Evolutionary conservation across 345 rosid genomes (phyloP).

Genomic region (Litchi chinensis): DNA sequence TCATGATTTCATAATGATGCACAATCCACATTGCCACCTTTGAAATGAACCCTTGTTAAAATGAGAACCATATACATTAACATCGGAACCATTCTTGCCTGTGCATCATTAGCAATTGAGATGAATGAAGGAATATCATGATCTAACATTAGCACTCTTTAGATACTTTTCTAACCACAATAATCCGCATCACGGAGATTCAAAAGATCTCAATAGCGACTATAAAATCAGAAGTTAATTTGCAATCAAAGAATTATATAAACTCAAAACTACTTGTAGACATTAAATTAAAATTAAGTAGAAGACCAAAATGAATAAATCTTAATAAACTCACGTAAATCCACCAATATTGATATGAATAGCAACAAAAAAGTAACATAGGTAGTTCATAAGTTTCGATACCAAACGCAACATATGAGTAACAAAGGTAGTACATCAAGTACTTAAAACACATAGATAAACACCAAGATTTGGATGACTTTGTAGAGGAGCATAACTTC

Average conservation of each 20-base stretch:
- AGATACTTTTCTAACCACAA: too few species aligned
- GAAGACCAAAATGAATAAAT: neutral
- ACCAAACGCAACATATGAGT: neutral
- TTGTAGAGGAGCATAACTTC: neutral
- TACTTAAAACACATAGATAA: neutral
- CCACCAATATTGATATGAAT: neutral
- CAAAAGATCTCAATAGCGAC: too few species aligned
- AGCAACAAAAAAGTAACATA: neutral
- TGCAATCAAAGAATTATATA: too few species aligned
- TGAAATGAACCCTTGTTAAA: too few species aligned
- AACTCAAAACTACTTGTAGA: neutral
- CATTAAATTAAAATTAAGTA: neutral
- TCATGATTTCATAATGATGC: too few species aligned
- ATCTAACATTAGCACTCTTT: too few species aligned
- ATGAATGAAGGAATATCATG: too few species aligned
- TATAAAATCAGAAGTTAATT: neutral
- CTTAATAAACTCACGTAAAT: neutral
- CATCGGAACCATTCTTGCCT: too few species aligned
- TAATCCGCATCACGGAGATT: too few species aligned
- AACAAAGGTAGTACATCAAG: neutral
- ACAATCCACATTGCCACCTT: too few species aligned
- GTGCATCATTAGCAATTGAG: too few species aligned
- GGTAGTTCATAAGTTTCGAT: neutral
- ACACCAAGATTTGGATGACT: neutral
- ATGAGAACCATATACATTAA: too few species aligned